phyloP scores from a whole-genome alignment of 2,329 filamentous ascomycete genomes.

The Botrytis medusae region DNA sequence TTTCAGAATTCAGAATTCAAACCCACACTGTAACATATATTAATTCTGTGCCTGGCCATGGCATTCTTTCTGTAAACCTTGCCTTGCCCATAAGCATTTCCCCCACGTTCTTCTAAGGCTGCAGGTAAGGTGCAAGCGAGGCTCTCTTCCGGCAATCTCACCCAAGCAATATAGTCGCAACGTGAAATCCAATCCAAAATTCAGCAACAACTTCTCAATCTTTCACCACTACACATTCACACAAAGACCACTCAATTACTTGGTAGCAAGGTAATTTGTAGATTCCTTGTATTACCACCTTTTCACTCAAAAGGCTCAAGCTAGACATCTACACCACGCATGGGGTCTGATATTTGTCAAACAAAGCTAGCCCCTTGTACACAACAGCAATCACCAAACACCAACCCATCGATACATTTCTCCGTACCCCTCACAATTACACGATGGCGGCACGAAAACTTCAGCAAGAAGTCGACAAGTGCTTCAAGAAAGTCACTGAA shows the following conservation, averaged over 20 bases:
- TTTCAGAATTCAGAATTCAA: background rate
- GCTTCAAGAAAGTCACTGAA: constrained; percentile 97
- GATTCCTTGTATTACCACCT: constrained; percentile 26
- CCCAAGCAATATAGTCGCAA: constrained; percentile 15
- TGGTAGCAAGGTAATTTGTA: constrained; percentile 17
- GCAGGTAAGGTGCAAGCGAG: constrained; percentile 24
- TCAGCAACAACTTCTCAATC: background rate
- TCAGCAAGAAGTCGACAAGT: constrained; percentile 97
- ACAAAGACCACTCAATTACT: background rate
- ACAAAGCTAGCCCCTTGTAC: constrained; percentile 33
- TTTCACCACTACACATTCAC: background rate
- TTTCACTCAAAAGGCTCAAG: constrained; percentile 2
- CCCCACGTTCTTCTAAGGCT: constrained; percentile 26
- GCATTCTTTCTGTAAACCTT: background rate
- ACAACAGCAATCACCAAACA: constrained; percentile 33
- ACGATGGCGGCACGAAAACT: constrained; percentile 94
- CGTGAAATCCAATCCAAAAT: constrained; percentile 9
- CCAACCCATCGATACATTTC: constrained; percentile 24
- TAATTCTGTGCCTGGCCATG: background rate
- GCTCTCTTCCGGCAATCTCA: constrained; percentile 18
- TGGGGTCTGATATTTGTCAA: constrained; percentile 34
- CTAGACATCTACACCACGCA: constrained; percentile 27
- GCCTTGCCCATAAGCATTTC: constrained; percentile 5
- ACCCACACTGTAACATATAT: background rate
- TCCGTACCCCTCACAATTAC: constrained; percentile 34